Conservation (phyloP, 2,329 filamentous ascomycete species). For the Ophiosphaerella herpotricha region DNA sequence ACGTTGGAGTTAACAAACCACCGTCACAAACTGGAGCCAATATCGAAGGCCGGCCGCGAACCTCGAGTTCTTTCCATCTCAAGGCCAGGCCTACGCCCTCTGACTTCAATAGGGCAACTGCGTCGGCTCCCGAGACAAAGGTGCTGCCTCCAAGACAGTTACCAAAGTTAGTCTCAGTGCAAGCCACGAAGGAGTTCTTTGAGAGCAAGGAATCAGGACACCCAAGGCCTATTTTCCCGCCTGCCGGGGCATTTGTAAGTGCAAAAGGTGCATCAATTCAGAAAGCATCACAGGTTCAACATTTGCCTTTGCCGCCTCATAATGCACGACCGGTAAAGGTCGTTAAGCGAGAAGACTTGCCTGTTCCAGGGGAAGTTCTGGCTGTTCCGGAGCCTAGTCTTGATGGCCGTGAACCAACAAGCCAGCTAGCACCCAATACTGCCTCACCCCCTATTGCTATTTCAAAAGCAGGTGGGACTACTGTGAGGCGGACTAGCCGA, state of each 20-base stretch:
- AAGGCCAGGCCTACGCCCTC: conserved; percentile 19
- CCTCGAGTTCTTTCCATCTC: conserved; percentile 21
- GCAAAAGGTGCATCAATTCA: conserved; percentile 5
- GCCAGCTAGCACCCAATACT: neutral
- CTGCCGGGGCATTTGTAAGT: conserved; percentile 8
- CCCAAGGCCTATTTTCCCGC: conserved; percentile 15
- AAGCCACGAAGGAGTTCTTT: conserved; percentile 34
- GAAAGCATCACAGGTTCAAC: conserved; percentile 1
- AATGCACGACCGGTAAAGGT: conserved; percentile 5
- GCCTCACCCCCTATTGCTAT: conserved; percentile 2
- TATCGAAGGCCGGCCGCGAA: conserved; percentile 22
- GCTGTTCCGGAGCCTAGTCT: neutral
- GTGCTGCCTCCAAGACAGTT: conserved; percentile 8
- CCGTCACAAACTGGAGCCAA: conserved; percentile 28
- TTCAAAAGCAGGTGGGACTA: conserved; percentile 1
- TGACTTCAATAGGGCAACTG: conserved; percentile 12
- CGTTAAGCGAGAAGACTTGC: neutral
- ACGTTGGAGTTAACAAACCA: conserved; percentile 5
- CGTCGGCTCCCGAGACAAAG: conserved; percentile 7
- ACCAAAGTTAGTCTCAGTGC: conserved; percentile 27
- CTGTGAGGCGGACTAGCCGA: conserved; percentile 12
- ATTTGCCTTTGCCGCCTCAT: neutral
- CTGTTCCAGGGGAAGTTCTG: conserved; percentile 1
- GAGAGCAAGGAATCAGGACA: conserved; percentile 27
- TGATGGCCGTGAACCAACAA: neutral